Evolutionary conservation across 345 rosid genomes (phyloP).

Genomic region (Litchi chinensis): DNA sequence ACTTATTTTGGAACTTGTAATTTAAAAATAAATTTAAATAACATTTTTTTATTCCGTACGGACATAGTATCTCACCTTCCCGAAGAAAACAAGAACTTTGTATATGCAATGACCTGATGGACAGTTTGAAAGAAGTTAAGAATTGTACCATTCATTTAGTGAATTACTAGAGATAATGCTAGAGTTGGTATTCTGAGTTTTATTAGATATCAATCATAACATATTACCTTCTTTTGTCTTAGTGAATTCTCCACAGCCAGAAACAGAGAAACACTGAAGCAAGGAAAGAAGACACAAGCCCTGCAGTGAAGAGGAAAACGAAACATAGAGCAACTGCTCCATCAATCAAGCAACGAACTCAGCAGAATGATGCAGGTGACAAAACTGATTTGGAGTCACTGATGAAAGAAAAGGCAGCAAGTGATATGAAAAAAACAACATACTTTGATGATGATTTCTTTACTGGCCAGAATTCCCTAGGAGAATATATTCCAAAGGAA

Average conservation of each 20-base stretch:
- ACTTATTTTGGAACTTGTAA: too few species aligned
- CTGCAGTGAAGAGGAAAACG: conserved; percentile 34
- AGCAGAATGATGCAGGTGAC: conserved; percentile 28
- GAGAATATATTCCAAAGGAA: conserved; percentile 43
- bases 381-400: conserved; percentile 20
- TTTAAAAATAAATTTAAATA: too few species aligned
- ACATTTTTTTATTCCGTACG: too few species aligned
- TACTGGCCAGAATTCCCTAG: conserved; percentile 27
- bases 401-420: conserved; percentile 18
- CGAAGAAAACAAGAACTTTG: too few species aligned
- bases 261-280: conserved; percentile 22
- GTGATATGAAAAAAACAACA: conserved; percentile 13
- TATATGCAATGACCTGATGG: too few species aligned
- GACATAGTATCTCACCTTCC: too few species aligned
- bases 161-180: not conserved
- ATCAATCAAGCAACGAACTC: conserved; percentile 29
- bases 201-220: not conserved
- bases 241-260: conserved; percentile 24
- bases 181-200: not conserved
- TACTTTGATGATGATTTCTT: conserved; percentile 25
- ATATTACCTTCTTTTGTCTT: not conserved
- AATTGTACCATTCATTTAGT: too few species aligned
- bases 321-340: conserved; percentile 34
- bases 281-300: conserved; percentile 6
- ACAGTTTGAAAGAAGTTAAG: too few species aligned